These are phyloP conservation scores for Gossypioides kirkii DNA, from an alignment of 345 rosid species.

Conservation along the genomic window DNA sequence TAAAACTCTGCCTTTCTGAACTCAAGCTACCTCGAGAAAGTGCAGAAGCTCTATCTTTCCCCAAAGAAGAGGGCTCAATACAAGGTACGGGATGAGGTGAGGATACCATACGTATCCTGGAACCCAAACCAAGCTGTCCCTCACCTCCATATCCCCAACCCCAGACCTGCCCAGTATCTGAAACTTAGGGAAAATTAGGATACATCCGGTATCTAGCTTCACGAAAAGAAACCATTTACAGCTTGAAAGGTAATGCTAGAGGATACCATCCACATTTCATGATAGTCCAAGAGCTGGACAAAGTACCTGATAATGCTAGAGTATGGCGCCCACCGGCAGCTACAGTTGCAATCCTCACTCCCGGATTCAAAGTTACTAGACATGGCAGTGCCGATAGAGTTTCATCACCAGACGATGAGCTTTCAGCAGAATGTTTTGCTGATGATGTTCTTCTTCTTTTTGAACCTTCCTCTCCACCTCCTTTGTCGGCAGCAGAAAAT, in stretches of 20 bases:
- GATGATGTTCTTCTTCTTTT: constrained; percentile 68
- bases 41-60: constrained; percentile 43
- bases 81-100: constrained; percentile 91
- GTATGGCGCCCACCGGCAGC: constrained; percentile 99
- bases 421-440: constrained; percentile 70
- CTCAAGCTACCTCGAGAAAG: constrained; percentile 47
- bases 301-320: constrained; percentile 81
- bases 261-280: background rate
- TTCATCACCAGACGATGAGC: constrained; percentile 63
- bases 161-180: constrained; percentile 98
- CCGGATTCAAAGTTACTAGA: constrained; percentile 77
- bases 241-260: constrained; percentile 11
- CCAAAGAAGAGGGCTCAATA: constrained; percentile 55
- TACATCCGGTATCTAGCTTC: constrained; percentile 23
- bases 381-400: constrained; percentile 82
- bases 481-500: constrained; percentile 40
- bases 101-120: constrained; percentile 87
- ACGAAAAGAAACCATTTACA: constrained; percentile 17
- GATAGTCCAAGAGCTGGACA: constrained; percentile 2
- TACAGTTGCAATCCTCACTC: constrained; percentile 72
- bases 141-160: constrained; percentile 99
- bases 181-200: constrained; percentile 41
- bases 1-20: constrained; percentile 51
- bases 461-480: constrained; percentile 53
- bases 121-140: constrained; percentile 98